These are phyloP conservation scores for Guadua angustifolia DNA, from an alignment of 176 grass and related monocot genomes.

Conservation along the genomic window DNA sequence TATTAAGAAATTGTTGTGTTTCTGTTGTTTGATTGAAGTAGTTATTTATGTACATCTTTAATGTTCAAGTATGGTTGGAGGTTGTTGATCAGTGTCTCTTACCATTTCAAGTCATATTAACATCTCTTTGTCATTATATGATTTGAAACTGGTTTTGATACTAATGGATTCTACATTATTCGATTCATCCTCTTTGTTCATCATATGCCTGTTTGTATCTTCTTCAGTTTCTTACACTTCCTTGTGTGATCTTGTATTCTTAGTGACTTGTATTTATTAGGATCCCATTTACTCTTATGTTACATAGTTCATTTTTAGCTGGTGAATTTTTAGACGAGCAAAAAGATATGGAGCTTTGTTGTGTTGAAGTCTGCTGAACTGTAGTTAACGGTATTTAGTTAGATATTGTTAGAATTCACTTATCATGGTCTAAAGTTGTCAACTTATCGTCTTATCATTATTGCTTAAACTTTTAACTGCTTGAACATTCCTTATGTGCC, in stretches of 20 bases:
- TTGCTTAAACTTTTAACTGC: neutral
- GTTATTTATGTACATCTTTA: constrained; percentile 7
- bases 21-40: constrained; percentile 21
- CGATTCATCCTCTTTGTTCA: neutral
- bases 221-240: neutral
- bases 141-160: constrained; percentile 3
- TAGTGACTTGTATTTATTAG: constrained; percentile 3
- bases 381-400: neutral
- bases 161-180: neutral
- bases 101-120: neutral
- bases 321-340: neutral
- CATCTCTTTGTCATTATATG: neutral
- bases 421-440: neutral
- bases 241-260: neutral
- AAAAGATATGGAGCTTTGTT: neutral
- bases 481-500: neutral
- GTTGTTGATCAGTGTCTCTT: constrained; percentile 6
- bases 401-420: constrained; percentile 2
- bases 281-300: constrained; percentile 10
- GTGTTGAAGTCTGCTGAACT: neutral
- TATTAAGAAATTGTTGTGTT: constrained; percentile 16
- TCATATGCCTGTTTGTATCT: neutral
- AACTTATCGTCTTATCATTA: neutral
- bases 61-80: constrained; percentile 23
- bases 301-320: constrained; percentile 16